Conservation (phyloP, 108 stramenopile species). For the Asterionellopsis glacialis region DNA sequence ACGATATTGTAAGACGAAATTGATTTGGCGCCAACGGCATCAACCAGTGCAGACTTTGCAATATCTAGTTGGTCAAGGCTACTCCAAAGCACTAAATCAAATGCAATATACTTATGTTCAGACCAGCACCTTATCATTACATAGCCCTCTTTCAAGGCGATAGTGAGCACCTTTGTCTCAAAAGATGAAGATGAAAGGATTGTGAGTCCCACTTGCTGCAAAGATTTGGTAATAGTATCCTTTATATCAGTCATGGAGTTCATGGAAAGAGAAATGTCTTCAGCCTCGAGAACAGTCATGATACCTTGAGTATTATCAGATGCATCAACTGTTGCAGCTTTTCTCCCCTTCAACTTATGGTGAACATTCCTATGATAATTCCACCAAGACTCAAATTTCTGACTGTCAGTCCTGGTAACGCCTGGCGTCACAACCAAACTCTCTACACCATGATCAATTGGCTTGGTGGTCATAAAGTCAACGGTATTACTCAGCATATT, state of each 20-base stretch:
- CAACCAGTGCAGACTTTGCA: conserved; percentile 26
- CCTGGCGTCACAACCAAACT: conserved; percentile 22
- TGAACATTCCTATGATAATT: conserved; percentile 19
- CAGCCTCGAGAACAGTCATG: conserved; percentile 65
- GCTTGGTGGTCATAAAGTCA: conserved; percentile 57
- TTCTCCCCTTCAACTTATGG: conserved; percentile 11
- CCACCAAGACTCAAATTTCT: conserved; percentile 1
- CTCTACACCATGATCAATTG: conserved; percentile 24
- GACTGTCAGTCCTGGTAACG: too few species aligned
- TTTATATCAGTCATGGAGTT: conserved; percentile 14
- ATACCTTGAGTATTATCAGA: conserved; percentile 46
- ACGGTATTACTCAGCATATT: conserved; percentile 65
- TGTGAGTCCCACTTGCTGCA: conserved; percentile 39
- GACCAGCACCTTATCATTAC: conserved; percentile 48
- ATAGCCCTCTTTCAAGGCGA: conserved; percentile 62
- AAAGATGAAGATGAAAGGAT: conserved; percentile 29
- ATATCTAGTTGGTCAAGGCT: conserved; percentile 32
- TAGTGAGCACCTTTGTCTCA: conserved; percentile 14
- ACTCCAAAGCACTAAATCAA: conserved; percentile 58
- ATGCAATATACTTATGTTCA: conserved; percentile 45
- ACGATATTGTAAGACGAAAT: conserved; percentile 57
- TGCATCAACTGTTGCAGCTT: conserved; percentile 9
- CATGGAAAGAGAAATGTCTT: conserved; percentile 29
- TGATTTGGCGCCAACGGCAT: conserved; percentile 20
- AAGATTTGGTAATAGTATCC: conserved; percentile 16